Evolutionary conservation across 1,284 basidiomycete genomes (phyloP).

Genomic region (Ceratobasidium sp.): DNA sequence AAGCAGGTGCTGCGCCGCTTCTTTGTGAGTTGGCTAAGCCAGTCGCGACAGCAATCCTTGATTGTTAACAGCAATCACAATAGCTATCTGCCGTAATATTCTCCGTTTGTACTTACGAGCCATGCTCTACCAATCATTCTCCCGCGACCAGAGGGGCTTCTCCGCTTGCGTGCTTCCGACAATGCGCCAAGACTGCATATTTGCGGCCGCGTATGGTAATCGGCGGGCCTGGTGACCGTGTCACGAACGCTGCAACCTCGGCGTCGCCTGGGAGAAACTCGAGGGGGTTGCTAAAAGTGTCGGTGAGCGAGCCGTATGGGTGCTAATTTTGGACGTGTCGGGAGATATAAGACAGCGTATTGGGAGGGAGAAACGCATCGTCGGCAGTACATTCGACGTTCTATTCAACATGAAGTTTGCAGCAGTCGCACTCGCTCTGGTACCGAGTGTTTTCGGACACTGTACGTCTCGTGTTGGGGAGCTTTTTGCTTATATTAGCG

Average conservation of each 20-base stretch:
- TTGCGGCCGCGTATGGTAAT: slow-evolving; percentile 7
- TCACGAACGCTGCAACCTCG: slow-evolving; percentile 40
- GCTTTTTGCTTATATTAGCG: not conserved
- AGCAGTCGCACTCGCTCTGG: slow-evolving; percentile 21
- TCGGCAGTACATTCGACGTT: not conserved
- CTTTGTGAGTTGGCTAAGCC: slow-evolving; percentile 9
- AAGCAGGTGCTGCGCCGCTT: slow-evolving; percentile 35
- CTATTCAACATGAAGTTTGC: slow-evolving; percentile 31
- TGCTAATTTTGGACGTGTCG: slow-evolving; percentile 36
- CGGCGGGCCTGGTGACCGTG: slow-evolving; percentile 29
- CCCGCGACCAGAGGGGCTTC: not conserved
- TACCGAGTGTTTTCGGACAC: slow-evolving; percentile 34
- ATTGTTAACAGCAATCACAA: not conserved
- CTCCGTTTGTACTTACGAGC: slow-evolving; percentile 29
- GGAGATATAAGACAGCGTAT: slow-evolving; percentile 33
- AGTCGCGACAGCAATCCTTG: not conserved
- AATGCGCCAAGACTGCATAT: slow-evolving; percentile 21
- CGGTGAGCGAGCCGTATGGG: slow-evolving; percentile 2
- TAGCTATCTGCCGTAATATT: slow-evolving; percentile 3
- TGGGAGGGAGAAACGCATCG: not conserved
- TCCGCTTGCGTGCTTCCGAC: slow-evolving; percentile 27
- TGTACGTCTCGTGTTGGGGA: slow-evolving; percentile 15
- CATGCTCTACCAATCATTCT: slow-evolving; percentile 4
- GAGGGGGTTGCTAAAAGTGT: not conserved
- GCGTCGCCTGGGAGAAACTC: slow-evolving; percentile 26